Percentiles rank a stretch among this genome's conserved stretches.
phyloP scores from a whole-genome alignment of 169 alveolate genomes.

The Plasmodium knowlesi region DNA sequence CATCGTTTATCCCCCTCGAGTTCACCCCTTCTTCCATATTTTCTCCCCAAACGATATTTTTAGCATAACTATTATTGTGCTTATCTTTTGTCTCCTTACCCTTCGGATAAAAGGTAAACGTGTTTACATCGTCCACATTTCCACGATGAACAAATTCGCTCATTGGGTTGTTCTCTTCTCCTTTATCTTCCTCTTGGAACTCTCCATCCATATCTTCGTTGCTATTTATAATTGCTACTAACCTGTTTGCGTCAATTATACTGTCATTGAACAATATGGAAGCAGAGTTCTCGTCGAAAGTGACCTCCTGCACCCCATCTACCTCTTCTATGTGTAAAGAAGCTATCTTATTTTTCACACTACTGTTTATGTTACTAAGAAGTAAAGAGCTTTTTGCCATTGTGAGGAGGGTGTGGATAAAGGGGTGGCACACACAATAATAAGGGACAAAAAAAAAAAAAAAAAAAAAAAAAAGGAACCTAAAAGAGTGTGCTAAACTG shows the following conservation, averaged over 20 bases:
- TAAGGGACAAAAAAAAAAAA: background rate
- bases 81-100: background rate
- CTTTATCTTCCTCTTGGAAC: constrained; percentile 13
- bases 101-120: constrained; percentile 8
- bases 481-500: background rate
- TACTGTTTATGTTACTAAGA: constrained; percentile 7
- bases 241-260: background rate
- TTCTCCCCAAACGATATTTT: background rate
- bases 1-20: background rate
- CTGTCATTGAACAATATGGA: constrained; percentile 15
- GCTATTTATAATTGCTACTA: constrained; percentile 11
- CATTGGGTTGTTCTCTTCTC: background rate
- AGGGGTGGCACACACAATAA: background rate
- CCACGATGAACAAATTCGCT: background rate
- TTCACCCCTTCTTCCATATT: background rate
- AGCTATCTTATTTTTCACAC: constrained; percentile 16
- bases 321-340: constrained; percentile 2
- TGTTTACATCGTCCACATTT: constrained; percentile 9
- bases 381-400: constrained; percentile 16
- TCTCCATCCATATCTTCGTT: constrained; percentile 35
- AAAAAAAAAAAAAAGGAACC: background rate
- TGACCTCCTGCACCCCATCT: constrained; percentile 21
- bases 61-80: background rate
- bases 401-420: background rate
- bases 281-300: background rate